Conservation (phyloP, 2,329 filamentous ascomycete genomes). For the Colletotrichum australisinense region DNA sequence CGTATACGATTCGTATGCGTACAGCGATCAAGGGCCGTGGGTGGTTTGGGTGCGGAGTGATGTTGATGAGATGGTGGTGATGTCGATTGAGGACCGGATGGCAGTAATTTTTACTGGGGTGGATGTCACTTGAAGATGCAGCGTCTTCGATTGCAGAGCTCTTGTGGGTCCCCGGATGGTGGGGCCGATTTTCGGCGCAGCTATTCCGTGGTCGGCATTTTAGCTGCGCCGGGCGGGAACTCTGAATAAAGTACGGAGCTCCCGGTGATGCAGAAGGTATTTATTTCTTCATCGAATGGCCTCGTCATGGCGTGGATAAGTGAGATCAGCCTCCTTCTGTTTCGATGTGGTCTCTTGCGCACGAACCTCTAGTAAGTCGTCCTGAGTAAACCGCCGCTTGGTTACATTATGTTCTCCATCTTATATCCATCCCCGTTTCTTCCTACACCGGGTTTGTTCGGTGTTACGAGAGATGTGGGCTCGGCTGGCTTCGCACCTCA, state of each 20-base stretch:
- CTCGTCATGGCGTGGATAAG: background rate
- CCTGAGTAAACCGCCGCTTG: background rate
- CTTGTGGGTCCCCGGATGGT: constrained; percentile 16
- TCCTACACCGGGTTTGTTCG: background rate
- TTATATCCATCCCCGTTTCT: background rate
- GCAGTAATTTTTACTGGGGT: background rate
- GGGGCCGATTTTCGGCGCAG: constrained; percentile 29
- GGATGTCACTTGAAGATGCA: constrained; percentile 24
- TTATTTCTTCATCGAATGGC: background rate
- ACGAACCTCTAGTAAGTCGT: background rate
- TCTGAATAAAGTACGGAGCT: background rate
- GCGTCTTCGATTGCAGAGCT: constrained; percentile 26
- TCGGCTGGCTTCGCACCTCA: background rate
- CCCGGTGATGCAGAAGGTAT: background rate
- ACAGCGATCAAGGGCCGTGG: background rate
- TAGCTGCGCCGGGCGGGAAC: background rate
- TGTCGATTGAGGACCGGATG: background rate
- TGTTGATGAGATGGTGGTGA: constrained; percentile 3
- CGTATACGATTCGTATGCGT: background rate
- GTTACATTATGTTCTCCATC: background rate
- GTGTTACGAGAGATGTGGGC: background rate
- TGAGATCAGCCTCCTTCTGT: background rate
- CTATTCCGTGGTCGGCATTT: background rate
- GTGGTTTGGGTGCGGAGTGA: background rate
- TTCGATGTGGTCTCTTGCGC: background rate